A percentile compares a stretch with the other conserved stretches of the same genome.
These are phyloP conservation scores for Aphanomyces stellatus DNA, from an alignment of 352 stramenopile species.

Conservation along the genomic window DNA sequence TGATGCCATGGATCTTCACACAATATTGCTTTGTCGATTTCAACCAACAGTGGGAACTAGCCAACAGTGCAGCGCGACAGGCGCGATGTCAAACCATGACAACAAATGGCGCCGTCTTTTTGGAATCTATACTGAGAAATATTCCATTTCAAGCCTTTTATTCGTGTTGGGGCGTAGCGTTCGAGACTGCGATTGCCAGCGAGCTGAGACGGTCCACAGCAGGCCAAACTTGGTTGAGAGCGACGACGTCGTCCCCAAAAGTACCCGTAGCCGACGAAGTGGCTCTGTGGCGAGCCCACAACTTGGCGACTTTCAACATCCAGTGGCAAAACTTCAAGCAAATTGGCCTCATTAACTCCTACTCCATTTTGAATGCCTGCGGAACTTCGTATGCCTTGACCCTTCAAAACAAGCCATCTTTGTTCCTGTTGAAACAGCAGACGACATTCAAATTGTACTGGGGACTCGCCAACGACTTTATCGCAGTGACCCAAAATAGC, in stretches of 20 bases:
- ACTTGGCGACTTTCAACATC: not conserved
- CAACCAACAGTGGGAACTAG: not conserved
- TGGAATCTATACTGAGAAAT: conserved; percentile 1
- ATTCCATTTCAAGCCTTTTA: not conserved
- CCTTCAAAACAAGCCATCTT: not conserved
- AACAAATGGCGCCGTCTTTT: not conserved
- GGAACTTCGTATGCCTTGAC: not conserved
- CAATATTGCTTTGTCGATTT: conserved; percentile 8
- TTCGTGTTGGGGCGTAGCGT: not conserved
- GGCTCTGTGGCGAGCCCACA: not conserved
- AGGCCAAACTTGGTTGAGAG: not conserved
- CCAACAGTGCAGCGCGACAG: not conserved
- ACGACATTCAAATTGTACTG: conserved; percentile 12
- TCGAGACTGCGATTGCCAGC: not conserved
- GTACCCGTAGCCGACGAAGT: not conserved
- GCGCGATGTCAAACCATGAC: not conserved
- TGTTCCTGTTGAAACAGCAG: not conserved
- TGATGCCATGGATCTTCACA: not conserved
- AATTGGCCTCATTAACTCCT: conserved; percentile 7
- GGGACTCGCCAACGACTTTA: conserved; percentile 1
- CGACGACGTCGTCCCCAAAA: not conserved
- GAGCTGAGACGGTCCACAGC: not conserved
- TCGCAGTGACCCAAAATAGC: not conserved
- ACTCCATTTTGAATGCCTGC: not conserved
- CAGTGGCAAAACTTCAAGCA: conserved; percentile 15